Conservation (phyloP, 2,329 filamentous ascomycete genomes). For the Paecilomyces niveus region DNA sequence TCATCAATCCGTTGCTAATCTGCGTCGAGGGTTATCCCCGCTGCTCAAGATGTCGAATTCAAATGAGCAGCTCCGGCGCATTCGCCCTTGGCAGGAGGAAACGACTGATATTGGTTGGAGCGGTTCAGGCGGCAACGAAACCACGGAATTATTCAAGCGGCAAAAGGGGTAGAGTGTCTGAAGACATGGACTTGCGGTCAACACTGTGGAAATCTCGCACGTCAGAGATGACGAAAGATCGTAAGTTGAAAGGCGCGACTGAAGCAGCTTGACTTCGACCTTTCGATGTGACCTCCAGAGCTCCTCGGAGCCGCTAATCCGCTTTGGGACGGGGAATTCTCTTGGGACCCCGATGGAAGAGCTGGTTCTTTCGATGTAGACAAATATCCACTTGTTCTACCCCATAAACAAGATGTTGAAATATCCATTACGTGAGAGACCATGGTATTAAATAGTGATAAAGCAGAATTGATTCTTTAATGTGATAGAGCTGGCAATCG, state of each 20-base stretch:
- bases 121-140: not conserved
- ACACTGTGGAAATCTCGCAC: not conserved
- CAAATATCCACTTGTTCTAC: not conserved
- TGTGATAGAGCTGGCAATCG: not conserved
- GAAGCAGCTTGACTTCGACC: not conserved
- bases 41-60: constrained; percentile 15
- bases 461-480: not conserved
- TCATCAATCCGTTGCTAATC: constrained; percentile 31
- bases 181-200: not conserved
- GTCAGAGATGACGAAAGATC: not conserved
- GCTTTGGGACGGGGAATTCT: constrained; percentile 2
- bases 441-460: not conserved
- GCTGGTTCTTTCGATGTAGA: not conserved
- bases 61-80: constrained; percentile 25
- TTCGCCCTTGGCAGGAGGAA: constrained; percentile 11
- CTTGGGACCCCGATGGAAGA: not conserved
- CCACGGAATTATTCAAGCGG: not conserved
- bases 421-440: not conserved
- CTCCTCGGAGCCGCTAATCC: constrained; percentile 10
- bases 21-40: constrained; percentile 14
- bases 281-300: not conserved
- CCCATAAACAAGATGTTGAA: not conserved
- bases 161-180: not conserved
- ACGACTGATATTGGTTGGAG: not conserved
- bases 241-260: not conserved